Percentiles rank a stretch among this genome's conserved stretches.
Conservation (phyloP, 345 rosid species). For the Pugionium cornutum region DNA sequence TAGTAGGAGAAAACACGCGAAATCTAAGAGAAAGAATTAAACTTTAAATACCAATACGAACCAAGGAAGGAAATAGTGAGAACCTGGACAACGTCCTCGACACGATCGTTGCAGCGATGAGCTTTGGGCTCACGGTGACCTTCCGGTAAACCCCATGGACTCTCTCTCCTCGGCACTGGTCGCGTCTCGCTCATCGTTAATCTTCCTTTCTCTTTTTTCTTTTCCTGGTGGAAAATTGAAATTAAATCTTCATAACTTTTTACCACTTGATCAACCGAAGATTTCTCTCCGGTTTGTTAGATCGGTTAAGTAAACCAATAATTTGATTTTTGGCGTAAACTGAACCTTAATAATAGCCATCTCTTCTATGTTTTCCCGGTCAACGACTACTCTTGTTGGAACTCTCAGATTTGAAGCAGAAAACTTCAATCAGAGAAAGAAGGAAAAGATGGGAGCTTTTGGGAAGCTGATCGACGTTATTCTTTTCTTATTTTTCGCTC, state of each 20-base stretch:
- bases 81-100: constrained; percentile 88
- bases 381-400: constrained; percentile 23
- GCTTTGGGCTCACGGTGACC: constrained; percentile 86
- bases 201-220: not conserved
- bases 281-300: constrained; percentile 5
- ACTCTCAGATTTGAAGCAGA: constrained; percentile 26
- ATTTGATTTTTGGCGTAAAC: not conserved
- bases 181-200: constrained; percentile 76
- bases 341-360: no score
- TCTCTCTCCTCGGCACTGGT: constrained; percentile 90
- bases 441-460: constrained; percentile 50
- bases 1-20: not conserved
- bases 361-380: constrained; percentile 6
- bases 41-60: not conserved
- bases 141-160: constrained; percentile 86
- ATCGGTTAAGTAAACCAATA: constrained; percentile 18
- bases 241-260: not conserved
- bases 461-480: constrained; percentile 56
- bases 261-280: constrained; percentile 21
- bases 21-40: not conserved
- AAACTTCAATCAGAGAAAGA: constrained; percentile 4
- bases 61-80: not conserved
- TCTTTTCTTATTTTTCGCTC: constrained; percentile 57
- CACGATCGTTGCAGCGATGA: constrained; percentile 93
- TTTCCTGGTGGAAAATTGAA: not conserved